Conservation (phyloP, 2,329 filamentous ascomycete genomes). For the Neonectria hederae region DNA sequence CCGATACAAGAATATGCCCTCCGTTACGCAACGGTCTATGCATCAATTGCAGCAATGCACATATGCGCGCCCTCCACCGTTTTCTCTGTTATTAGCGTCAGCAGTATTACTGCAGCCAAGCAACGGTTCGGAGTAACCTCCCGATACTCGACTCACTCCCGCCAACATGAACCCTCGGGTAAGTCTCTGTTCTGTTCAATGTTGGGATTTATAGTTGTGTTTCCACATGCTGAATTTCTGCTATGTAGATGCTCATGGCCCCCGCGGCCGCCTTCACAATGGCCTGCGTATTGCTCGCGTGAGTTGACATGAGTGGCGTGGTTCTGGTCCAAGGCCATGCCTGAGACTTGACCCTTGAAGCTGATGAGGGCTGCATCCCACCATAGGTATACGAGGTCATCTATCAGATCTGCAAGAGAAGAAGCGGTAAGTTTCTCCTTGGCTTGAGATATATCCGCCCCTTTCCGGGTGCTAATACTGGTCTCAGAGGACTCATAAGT, state of each 20-base stretch:
- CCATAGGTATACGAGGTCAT: conserved; percentile 53
- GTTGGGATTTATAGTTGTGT: background rate
- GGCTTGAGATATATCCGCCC: background rate
- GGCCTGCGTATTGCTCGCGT: conserved; percentile 61
- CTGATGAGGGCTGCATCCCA: conserved; percentile 1
- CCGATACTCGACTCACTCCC: background rate
- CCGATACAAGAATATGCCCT: conserved; percentile 13
- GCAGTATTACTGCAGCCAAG: background rate
- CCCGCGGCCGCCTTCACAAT: conserved; percentile 64
- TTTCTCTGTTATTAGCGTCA: conserved; percentile 1
- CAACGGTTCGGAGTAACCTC: background rate
- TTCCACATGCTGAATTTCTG: conserved; percentile 11
- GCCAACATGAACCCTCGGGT: conserved; percentile 44
- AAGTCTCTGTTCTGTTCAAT: background rate
- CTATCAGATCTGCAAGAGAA: conserved; percentile 52
- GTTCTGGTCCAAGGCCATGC: background rate
- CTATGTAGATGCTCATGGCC: conserved; percentile 55
- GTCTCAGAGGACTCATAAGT: conserved; percentile 20
- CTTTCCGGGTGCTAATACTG: background rate
- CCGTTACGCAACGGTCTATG: conserved; percentile 21
- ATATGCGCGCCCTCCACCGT: conserved; percentile 22
- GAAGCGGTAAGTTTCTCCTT: conserved; percentile 37
- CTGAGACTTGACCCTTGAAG: background rate
- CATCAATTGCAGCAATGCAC: conserved; percentile 43
- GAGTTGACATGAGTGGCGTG: conserved; percentile 39